These are phyloP conservation scores for Nicotiana sylvestris DNA, from an alignment of 257 asterid species.

Conservation along the genomic window DNA sequence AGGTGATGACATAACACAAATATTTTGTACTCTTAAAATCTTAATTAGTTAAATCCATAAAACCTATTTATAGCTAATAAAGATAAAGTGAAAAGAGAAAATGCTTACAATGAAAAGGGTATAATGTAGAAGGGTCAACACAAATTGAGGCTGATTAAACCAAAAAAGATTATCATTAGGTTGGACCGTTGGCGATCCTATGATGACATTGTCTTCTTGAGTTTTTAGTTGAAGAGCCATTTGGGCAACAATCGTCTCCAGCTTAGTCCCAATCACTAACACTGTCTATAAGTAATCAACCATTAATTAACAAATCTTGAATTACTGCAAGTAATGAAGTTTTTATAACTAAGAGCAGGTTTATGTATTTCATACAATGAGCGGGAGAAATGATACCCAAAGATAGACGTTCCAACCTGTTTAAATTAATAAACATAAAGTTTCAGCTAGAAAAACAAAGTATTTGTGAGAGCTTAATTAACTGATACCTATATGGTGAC, in stretches of 20 bases:
- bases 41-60: background rate
- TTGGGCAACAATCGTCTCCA: conserved; percentile 58
- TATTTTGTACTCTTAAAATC: too few species aligned
- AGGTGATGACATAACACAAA: too few species aligned
- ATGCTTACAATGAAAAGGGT: conserved; percentile 52
- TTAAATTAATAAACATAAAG: background rate
- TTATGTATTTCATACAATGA: conserved; percentile 36
- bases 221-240: conserved; percentile 56
- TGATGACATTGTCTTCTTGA: conserved; percentile 33
- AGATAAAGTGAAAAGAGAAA: background rate
- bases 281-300: conserved; percentile 37
- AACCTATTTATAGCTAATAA: background rate
- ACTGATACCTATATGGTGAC: too few species aligned
- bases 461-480: background rate
- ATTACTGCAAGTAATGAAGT: background rate
- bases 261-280: conserved; percentile 57
- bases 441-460: background rate
- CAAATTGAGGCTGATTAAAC: conserved; percentile 57
- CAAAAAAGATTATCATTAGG: conserved; percentile 61
- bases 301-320: background rate
- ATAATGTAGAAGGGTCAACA: conserved; percentile 58
- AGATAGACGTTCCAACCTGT: conserved; percentile 75
- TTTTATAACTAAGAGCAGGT: background rate
- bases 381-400: conserved; percentile 75
- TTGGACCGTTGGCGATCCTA: conserved; percentile 62